phyloP scores from a whole-genome alignment of 768 basidiomycete genomes.

The Rhodotorula babjevae region DNA sequence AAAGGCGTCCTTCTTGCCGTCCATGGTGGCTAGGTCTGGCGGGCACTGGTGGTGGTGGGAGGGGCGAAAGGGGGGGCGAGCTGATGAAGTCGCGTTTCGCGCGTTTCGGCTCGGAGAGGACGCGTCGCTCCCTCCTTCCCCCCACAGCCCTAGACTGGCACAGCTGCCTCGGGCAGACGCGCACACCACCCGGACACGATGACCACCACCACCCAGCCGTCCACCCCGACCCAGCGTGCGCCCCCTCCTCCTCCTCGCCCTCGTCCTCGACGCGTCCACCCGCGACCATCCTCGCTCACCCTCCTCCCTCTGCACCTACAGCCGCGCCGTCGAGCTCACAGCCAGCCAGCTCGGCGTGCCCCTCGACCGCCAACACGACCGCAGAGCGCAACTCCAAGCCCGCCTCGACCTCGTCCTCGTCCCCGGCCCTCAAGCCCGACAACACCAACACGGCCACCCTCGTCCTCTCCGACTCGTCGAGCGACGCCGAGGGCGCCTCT shows the following conservation, averaged over 20 bases:
- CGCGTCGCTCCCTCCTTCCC: no score
- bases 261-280: neutral
- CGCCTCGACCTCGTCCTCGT: neutral
- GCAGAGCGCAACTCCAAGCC: neutral
- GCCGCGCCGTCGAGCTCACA: neutral
- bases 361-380: neutral
- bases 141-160: neutral
- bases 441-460: neutral
- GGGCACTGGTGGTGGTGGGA: neutral
- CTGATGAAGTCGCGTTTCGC: no score
- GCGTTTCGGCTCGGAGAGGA: no score
- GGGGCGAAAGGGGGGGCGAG: neutral
- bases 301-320: neutral
- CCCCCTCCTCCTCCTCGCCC: neutral
- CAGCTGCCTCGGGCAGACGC: neutral
- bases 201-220: neutral
- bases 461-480: neutral
- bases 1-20: constrained; percentile 29
- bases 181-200: neutral
- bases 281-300: neutral
- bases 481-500: neutral
- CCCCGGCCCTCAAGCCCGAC: neutral
- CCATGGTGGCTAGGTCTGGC: neutral
- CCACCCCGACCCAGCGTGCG: neutral
- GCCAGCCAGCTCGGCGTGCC: neutral